phyloP scores from a whole-genome alignment of 148 eudicot species.

The Cornus suecica region DNA sequence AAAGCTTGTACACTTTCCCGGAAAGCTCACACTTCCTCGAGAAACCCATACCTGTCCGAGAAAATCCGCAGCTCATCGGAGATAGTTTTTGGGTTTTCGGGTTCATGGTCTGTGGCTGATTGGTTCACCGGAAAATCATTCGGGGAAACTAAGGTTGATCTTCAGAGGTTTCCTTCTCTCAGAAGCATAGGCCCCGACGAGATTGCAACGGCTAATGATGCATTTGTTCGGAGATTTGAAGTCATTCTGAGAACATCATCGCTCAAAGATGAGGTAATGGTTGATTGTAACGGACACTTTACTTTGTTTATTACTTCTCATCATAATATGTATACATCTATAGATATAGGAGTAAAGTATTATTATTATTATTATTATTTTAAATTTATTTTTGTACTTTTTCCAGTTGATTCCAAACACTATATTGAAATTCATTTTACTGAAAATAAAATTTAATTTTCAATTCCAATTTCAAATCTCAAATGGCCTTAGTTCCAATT shows the following conservation, averaged over 20 bases:
- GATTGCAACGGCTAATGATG: constrained; percentile 50
- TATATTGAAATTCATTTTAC: no score
- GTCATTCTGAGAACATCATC: constrained; percentile 33
- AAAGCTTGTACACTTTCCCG: constrained; percentile 54
- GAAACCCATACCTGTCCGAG: constrained; percentile 35
- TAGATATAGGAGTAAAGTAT: no score
- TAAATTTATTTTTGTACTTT: no score
- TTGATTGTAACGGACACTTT: no score
- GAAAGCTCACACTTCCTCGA: constrained; percentile 57
- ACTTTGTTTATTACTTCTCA: neutral
- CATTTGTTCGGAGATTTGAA: constrained; percentile 49
- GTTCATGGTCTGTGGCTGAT: constrained; percentile 57
- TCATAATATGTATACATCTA: no score
- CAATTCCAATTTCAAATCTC: no score
- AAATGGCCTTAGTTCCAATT: no score
- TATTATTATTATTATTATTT: no score
- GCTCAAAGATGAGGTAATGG: constrained; percentile 59
- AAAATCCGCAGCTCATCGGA: constrained; percentile 28
- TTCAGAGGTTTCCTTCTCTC: constrained; percentile 57
- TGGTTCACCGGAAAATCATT: constrained; percentile 51
- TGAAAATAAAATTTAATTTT: no score
- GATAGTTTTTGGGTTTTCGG: constrained; percentile 54
- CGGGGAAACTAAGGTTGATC: constrained; percentile 48
- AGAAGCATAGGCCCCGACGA: constrained; percentile 57
- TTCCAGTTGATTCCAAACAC: no score